phyloP scores from a whole-genome alignment of 768 basidiomycete genomes.

The Lactifluus subvellereus region DNA sequence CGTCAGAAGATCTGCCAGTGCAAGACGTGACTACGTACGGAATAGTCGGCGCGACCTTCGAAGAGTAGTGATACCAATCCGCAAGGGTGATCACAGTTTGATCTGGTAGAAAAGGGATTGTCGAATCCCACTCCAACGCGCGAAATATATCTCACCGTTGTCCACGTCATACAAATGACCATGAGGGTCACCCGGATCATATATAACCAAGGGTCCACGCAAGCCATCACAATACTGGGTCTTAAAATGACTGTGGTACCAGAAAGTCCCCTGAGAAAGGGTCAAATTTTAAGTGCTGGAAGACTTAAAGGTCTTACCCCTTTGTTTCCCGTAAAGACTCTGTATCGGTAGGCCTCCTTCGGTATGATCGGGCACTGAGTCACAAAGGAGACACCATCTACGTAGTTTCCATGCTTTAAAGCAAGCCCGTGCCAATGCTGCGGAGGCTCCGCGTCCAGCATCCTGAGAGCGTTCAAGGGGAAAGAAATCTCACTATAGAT shows the following conservation, averaged over 20 bases:
- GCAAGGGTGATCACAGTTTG: conserved; percentile 27
- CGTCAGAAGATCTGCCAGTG: neutral
- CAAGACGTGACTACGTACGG: neutral
- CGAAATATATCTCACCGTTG: conserved; percentile 21
- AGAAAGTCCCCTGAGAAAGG: conserved; percentile 26
- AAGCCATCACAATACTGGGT: conserved; percentile 37
- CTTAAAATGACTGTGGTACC: conserved; percentile 35
- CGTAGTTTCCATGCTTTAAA: conserved; percentile 38
- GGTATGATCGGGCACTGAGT: conserved; percentile 44
- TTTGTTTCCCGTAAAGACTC: conserved; percentile 32
- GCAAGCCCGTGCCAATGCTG: conserved; percentile 54
- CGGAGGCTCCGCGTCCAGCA: neutral
- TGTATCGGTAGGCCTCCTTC: conserved; percentile 37
- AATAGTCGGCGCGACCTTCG: neutral
- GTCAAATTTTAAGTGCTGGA: neutral
- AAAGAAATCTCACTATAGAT: conserved; percentile 36
- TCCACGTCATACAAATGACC: conserved; percentile 26
- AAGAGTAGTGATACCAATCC: conserved; percentile 25
- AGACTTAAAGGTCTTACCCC: conserved; percentile 33
- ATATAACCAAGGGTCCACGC: conserved; percentile 28
- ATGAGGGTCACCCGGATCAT: conserved; percentile 29
- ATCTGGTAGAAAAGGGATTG: conserved; percentile 4
- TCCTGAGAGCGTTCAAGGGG: neutral
- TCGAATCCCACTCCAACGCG: neutral
- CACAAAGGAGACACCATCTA: conserved; percentile 38